phyloP scores from a whole-genome alignment of 2,329 filamentous ascomycete species.

The Torrubiellomyces zombiae region DNA sequence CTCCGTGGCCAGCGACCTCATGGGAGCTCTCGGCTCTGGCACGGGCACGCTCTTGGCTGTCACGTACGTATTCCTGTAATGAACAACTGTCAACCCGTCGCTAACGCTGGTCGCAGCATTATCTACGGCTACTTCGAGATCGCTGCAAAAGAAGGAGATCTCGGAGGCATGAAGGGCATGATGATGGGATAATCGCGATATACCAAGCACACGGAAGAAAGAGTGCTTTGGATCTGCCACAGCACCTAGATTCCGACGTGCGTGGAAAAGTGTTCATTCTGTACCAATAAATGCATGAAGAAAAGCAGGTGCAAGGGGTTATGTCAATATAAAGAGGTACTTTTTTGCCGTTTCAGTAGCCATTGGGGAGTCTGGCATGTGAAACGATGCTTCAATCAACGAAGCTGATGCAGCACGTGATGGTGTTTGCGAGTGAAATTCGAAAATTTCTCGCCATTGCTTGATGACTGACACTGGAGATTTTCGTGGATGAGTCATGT shows the following conservation, averaged over 20 bases:
- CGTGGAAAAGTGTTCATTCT: conserved; percentile 1
- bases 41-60: conserved; percentile 97
- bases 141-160: conserved; percentile 93
- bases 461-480: too few species aligned
- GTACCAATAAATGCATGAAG: conserved; percentile 4
- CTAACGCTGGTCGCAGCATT: conserved; percentile 43
- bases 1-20: conserved; percentile 85
- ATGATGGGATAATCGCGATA: conserved; percentile 41
- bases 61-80: conserved; percentile 54
- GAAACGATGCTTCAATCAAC: too few species aligned
- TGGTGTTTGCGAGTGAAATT: background rate
- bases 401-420: background rate
- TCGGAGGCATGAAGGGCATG: conserved; percentile 65
- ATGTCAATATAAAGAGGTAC: conserved; percentile 3
- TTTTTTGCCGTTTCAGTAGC: conserved; percentile 1
- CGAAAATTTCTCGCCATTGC: too few species aligned
- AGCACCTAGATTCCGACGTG: too few species aligned
- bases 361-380: conserved; percentile 1
- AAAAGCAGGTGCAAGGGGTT: background rate
- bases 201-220: background rate
- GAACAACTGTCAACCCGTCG: too few species aligned
- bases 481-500: too few species aligned
- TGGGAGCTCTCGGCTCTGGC: conserved; percentile 88
- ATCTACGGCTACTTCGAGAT: conserved; percentile 99
- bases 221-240: too few species aligned